These are phyloP conservation scores for Chaetomium olivaceum DNA, from an alignment of 2,329 filamentous ascomycete species.

Conservation along the genomic window DNA sequence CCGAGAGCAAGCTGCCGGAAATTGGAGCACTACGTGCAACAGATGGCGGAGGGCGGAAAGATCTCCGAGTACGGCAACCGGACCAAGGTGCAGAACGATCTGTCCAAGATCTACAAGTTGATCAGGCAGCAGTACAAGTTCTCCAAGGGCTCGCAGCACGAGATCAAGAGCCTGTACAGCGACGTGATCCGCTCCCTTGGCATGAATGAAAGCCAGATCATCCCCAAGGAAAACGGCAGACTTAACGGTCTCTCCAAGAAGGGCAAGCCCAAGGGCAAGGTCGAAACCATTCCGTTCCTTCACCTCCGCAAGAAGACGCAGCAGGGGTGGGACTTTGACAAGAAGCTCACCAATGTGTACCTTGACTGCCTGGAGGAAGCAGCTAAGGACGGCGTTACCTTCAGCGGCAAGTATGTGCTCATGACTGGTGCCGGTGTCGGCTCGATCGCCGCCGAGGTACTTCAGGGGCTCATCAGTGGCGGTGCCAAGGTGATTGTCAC, in stretches of 20 bases:
- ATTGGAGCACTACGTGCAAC: slow-evolving; percentile 95
- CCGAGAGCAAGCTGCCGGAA: slow-evolving; percentile 89
- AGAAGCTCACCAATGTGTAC: slow-evolving; percentile 92
- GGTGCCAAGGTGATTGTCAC: slow-evolving; percentile 97
- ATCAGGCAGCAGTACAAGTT: slow-evolving; percentile 98
- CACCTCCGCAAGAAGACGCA: slow-evolving; percentile 93
- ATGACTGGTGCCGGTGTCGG: slow-evolving; percentile 99
- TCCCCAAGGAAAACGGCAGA: slow-evolving; percentile 81
- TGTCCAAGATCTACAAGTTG: slow-evolving; percentile 94
- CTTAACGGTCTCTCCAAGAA: slow-evolving; percentile 52
- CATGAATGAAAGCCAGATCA: slow-evolving; percentile 98
- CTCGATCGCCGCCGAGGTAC: slow-evolving; percentile 94
- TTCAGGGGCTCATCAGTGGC: slow-evolving; percentile 93
- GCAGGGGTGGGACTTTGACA: slow-evolving; percentile 98
- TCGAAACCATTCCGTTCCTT: slow-evolving; percentile 96
- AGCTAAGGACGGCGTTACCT: slow-evolving; percentile 83
- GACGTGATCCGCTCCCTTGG: slow-evolving; percentile 91
- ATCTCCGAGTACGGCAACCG: slow-evolving; percentile 98
- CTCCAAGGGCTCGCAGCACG: slow-evolving; percentile 91
- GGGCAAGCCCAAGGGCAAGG: slow-evolving; percentile 76
- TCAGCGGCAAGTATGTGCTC: slow-evolving; percentile 90
- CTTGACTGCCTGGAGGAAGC: slow-evolving; percentile 89
- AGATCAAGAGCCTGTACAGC: slow-evolving; percentile 93
- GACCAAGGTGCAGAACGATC: slow-evolving; percentile 95
- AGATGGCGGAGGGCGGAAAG: slow-evolving; percentile 98